phyloP scores from a whole-genome alignment of 257 asterid genomes.

The Solanum medicagineum region DNA sequence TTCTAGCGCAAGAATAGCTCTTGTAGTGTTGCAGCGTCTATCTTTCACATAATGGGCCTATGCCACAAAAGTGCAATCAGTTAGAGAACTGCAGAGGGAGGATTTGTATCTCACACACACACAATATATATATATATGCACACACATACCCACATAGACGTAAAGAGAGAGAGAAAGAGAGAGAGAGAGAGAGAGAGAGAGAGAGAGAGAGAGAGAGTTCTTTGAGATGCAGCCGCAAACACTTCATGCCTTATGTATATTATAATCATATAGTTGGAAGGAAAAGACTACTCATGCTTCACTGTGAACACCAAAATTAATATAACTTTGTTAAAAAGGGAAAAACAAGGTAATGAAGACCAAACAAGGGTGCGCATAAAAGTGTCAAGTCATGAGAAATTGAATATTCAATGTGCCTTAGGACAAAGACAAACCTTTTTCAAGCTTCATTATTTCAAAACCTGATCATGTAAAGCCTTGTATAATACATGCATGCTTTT shows the following conservation, averaged over 20 bases:
- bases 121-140: not conserved
- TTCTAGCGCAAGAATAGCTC: slow-evolving; percentile 67
- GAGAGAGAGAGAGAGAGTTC: too few relatives aligned
- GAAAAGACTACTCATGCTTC: not conserved
- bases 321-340: not conserved
- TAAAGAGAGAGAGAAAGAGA: not conserved
- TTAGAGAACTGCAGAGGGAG: not conserved
- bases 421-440: not conserved
- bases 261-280: not conserved
- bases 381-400: not conserved
- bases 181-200: too few relatives aligned
- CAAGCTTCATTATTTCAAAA: not conserved
- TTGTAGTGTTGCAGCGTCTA: slow-evolving; percentile 72
- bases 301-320: not conserved
- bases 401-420: not conserved
- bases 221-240: not conserved
- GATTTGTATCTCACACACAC: not conserved
- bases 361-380: not conserved
- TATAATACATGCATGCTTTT: not conserved
- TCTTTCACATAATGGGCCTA: slow-evolving; percentile 94
- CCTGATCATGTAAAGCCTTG: not conserved
- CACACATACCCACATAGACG: not conserved
- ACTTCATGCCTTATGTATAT: not conserved
- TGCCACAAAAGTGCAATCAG: not conserved
- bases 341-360: not conserved